A percentile compares a stretch with the other conserved stretches of the same genome.
phyloP scores from a whole-genome alignment of 495 filamentous ascomycete species.

The Penicillium bovifimosum region DNA sequence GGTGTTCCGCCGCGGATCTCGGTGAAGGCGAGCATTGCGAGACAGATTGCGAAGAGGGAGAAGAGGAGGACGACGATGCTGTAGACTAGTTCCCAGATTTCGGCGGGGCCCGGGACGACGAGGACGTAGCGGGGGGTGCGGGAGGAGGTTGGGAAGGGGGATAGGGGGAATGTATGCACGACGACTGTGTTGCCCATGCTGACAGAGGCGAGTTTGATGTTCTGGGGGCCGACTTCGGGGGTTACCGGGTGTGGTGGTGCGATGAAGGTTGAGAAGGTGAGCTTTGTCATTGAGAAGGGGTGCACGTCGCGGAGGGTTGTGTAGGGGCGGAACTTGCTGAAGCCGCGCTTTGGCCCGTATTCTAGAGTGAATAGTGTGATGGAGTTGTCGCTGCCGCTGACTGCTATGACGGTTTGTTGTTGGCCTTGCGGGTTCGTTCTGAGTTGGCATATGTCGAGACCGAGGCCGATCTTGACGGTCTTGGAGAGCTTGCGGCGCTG shows the following conservation, averaged over 20 bases:
- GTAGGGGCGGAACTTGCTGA: conserved; percentile 56
- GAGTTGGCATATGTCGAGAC: conserved; percentile 68
- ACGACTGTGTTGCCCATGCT: conserved; percentile 80
- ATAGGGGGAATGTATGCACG: conserved; percentile 77
- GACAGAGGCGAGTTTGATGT: conserved; percentile 77
- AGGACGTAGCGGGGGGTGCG: conserved; percentile 64
- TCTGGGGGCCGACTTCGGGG: conserved; percentile 46
- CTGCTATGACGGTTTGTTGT: conserved; percentile 72
- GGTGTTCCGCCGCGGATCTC: conserved; percentile 59
- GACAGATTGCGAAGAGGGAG: conserved; percentile 49
- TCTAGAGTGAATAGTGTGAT: conserved; percentile 74
- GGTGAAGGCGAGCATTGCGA: conserved; percentile 60
- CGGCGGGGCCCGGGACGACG: conserved; percentile 47
- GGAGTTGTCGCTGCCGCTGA: conserved; percentile 76
- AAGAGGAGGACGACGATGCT: conserved; percentile 47
- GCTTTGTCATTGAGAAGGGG: conserved; percentile 75
- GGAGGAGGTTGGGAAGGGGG: conserved; percentile 44
- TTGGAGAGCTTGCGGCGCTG: conserved; percentile 51
- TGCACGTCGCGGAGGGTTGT: conserved; percentile 68
- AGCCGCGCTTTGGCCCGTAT: conserved; percentile 43
- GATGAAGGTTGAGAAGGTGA: conserved; percentile 69
- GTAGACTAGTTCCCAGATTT: conserved; percentile 41
- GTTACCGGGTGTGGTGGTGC: conserved; percentile 48
- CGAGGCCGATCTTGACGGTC: conserved; percentile 59
- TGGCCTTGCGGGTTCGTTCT: conserved; percentile 49